Evolutionary conservation across 164 flowering plant species (phyloP).

Genomic region (Tinospora cordifolia): DNA sequence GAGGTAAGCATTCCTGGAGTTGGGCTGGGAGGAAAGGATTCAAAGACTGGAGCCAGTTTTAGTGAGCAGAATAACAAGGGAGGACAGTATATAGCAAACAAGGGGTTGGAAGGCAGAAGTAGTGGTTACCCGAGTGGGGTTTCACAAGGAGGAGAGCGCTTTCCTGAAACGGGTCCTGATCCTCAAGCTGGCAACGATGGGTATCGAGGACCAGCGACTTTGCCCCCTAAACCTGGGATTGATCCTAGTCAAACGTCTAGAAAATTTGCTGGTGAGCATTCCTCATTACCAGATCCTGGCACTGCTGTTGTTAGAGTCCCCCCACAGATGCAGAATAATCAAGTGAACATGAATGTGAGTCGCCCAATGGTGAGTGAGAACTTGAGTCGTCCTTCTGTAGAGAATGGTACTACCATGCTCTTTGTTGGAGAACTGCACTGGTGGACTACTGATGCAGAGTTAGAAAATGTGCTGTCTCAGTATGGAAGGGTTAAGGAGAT

Average conservation of each 20-base stretch:
- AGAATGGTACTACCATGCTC: conserved; percentile 51
- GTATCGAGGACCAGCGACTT: conserved; percentile 38
- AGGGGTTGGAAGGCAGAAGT: conserved; percentile 25
- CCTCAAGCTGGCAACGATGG: conserved; percentile 35
- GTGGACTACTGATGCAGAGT: conserved; percentile 84
- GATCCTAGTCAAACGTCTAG: conserved; percentile 31
- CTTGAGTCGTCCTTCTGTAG: conserved; percentile 28
- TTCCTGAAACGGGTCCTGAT: conserved; percentile 26
- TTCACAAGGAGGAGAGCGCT: conserved; percentile 32
- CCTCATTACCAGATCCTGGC: conserved; percentile 25
- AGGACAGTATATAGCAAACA: conserved; percentile 15
- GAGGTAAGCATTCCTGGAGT: conserved; percentile 32
- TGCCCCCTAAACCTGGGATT: conserved; percentile 27
- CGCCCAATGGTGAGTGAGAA: conserved; percentile 31
- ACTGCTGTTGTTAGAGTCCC: conserved; percentile 30
- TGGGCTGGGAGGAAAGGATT: conserved; percentile 32
- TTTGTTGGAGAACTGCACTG: conserved; percentile 71
- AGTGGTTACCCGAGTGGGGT: conserved; percentile 25
- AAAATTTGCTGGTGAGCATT: conserved; percentile 27
- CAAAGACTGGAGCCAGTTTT: conserved; percentile 24
- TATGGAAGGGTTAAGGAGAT: conserved; percentile 65
- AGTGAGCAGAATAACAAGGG: conserved; percentile 30
- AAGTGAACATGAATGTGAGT: conserved; percentile 25
- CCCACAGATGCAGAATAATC: conserved; percentile 26
- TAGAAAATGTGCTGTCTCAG: conserved; percentile 46